These are phyloP conservation scores for Darksidea phi DNA, from an alignment of 495 filamentous ascomycete genomes.

Conservation along the genomic window DNA sequence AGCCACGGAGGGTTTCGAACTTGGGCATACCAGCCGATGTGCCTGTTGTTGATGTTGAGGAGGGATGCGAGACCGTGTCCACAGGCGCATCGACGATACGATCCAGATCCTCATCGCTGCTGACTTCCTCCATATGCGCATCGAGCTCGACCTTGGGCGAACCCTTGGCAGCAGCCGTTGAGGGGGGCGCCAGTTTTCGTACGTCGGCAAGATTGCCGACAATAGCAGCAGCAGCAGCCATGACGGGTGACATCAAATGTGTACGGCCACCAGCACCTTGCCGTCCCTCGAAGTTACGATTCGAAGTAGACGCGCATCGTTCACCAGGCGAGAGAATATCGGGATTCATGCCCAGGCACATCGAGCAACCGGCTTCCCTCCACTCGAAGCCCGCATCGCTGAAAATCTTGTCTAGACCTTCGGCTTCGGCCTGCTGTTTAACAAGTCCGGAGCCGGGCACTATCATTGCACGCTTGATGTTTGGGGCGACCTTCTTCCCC, in stretches of 20 bases:
- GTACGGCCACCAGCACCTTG: slow-evolving; percentile 93
- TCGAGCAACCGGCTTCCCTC: slow-evolving; percentile 96
- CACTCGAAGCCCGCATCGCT: slow-evolving; percentile 91
- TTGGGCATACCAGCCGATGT: slow-evolving; percentile 69
- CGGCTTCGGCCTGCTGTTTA: slow-evolving; percentile 86
- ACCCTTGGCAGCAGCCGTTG: slow-evolving; percentile 44
- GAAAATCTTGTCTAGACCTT: slow-evolving; percentile 93
- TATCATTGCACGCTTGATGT: slow-evolving; percentile 91
- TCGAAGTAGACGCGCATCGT: slow-evolving; percentile 91
- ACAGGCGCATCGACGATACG: slow-evolving; percentile 73
- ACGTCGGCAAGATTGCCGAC: slow-evolving; percentile 90
- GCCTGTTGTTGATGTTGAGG: slow-evolving; percentile 46
- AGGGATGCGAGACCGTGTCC: slow-evolving; percentile 61
- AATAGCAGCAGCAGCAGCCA: slow-evolving; percentile 90
- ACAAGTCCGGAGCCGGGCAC: slow-evolving; percentile 94
- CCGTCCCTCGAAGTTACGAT: slow-evolving; percentile 96
- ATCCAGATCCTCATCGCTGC: slow-evolving; percentile 74
- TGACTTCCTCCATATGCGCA: slow-evolving; percentile 68
- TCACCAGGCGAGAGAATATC: slow-evolving; percentile 94
- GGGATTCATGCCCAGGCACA: slow-evolving; percentile 99
- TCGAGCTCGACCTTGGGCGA: slow-evolving; percentile 56
- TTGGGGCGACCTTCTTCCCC: slow-evolving; percentile 78
- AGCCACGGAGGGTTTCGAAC: slow-evolving; percentile 78
- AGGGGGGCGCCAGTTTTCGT: slow-evolving; percentile 66
- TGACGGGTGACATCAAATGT: slow-evolving; percentile 94